Evolutionary conservation across 345 rosid species (phyloP).

Genomic region (Brassica carinata): DNA sequence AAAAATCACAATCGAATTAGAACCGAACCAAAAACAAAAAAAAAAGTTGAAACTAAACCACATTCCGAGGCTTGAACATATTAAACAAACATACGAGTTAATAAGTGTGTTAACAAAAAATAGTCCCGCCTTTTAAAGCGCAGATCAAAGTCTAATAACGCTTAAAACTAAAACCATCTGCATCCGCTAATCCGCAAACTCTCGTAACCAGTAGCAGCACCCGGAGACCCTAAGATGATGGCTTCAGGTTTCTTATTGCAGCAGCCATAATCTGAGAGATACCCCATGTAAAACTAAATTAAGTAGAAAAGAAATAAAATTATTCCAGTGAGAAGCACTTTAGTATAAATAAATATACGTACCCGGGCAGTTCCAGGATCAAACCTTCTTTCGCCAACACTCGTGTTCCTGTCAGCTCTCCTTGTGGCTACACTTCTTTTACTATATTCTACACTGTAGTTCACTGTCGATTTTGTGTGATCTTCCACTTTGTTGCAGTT

Average conservation of each 20-base stretch:
- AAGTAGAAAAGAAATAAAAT: not conserved
- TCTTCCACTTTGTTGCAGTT: slow-evolving; percentile 17
- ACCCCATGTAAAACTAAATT: slow-evolving; percentile 4
- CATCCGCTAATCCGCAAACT: too few relatives aligned
- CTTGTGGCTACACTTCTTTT: slow-evolving; percentile 12
- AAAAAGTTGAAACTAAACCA: too few relatives aligned
- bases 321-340: not conserved
- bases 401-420: slow-evolving; percentile 27
- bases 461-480: not conserved
- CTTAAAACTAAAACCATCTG: too few relatives aligned
- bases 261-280: slow-evolving; percentile 37
- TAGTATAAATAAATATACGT: not conserved
- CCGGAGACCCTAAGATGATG: slow-evolving; percentile 19
- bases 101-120: too few relatives aligned
- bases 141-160: too few relatives aligned
- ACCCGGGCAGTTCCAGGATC: slow-evolving; percentile 43
- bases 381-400: slow-evolving; percentile 26
- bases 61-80: too few relatives aligned
- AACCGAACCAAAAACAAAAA: too few relatives aligned
- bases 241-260: slow-evolving; percentile 43
- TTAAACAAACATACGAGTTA: too few relatives aligned
- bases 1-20: too few relatives aligned
- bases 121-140: too few relatives aligned
- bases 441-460: slow-evolving; percentile 8
- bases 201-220: too few relatives aligned